These are phyloP conservation scores for Zasmidium citrigriseum DNA, from an alignment of 2,329 filamentous ascomycete species.

Conservation along the genomic window DNA sequence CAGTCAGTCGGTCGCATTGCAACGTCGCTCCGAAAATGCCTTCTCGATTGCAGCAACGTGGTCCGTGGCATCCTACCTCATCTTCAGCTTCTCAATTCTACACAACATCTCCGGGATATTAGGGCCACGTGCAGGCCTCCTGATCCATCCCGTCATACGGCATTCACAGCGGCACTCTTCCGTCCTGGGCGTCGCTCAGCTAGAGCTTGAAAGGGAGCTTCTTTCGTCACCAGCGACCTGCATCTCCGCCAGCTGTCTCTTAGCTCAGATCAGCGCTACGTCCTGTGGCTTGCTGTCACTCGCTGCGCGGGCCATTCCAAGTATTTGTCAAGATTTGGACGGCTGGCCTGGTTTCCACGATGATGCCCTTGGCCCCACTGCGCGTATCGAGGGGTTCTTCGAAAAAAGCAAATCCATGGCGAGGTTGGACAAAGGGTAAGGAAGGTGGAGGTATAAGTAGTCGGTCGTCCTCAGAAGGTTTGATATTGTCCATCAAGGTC, in stretches of 20 bases:
- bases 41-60: not conserved
- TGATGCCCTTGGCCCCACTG: not conserved
- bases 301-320: not conserved
- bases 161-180: not conserved
- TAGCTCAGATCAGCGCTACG: not conserved
- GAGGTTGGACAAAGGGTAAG: not conserved
- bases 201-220: not conserved
- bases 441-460: constrained; percentile 5
- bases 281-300: not conserved
- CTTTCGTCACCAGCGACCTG: not conserved
- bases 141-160: not conserved
- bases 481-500: constrained; percentile 6
- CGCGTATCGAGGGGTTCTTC: not conserved
- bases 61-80: too few relatives aligned
- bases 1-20: not conserved
- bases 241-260: not conserved
- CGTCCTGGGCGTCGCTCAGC: too few relatives aligned
- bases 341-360: not conserved
- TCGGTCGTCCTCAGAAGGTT: not conserved
- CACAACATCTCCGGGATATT: too few relatives aligned
- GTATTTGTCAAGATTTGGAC: not conserved
- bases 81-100: too few relatives aligned
- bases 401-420: not conserved
- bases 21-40: too few relatives aligned
- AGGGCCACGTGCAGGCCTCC: not conserved